Evolutionary conservation across 1,284 basidiomycete species (phyloP).

Genomic region (Cutaneotrichosporon cutaneum): DNA sequence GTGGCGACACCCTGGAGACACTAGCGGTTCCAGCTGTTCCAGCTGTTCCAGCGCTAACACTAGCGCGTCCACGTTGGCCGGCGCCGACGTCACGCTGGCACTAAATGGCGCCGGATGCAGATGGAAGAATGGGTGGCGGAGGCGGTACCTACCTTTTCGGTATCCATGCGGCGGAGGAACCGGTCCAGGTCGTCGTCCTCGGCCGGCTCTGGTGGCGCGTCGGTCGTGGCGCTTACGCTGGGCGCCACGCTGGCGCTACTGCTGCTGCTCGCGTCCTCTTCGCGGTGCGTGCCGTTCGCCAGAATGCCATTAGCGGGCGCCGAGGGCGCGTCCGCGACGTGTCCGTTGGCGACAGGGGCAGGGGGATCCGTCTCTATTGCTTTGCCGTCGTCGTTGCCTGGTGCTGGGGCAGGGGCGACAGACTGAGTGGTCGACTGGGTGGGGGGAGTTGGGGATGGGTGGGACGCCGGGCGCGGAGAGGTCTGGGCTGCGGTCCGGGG

Average conservation of each 20-base stretch:
- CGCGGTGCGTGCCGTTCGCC: constrained; percentile 2
- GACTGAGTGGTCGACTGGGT: background rate
- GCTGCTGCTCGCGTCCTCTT: constrained; percentile 13
- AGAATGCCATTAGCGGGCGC: background rate
- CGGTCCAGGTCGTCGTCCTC: constrained; percentile 40
- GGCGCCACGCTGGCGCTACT: constrained; percentile 10
- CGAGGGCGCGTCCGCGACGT: background rate
- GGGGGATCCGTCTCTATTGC: background rate
- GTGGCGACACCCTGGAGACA: background rate
- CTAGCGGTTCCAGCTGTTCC: no score
- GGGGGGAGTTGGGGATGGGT: background rate
- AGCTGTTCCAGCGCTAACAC: no score
- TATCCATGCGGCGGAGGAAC: constrained; percentile 44
- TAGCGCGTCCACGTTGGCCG: background rate
- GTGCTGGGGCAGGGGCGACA: background rate
- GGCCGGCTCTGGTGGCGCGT: constrained; percentile 15
- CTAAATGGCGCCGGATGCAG: background rate
- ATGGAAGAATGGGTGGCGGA: background rate
- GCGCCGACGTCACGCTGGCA: background rate
- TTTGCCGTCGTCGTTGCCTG: background rate
- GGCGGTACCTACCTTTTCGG: constrained; percentile 46
- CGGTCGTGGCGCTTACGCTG: constrained; percentile 8
- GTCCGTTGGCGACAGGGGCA: background rate
- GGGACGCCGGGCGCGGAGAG: no score
- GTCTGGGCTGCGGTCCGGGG: background rate